Conservation (phyloP, 2,329 filamentous ascomycete genomes). For the Diatrype stigma region DNA sequence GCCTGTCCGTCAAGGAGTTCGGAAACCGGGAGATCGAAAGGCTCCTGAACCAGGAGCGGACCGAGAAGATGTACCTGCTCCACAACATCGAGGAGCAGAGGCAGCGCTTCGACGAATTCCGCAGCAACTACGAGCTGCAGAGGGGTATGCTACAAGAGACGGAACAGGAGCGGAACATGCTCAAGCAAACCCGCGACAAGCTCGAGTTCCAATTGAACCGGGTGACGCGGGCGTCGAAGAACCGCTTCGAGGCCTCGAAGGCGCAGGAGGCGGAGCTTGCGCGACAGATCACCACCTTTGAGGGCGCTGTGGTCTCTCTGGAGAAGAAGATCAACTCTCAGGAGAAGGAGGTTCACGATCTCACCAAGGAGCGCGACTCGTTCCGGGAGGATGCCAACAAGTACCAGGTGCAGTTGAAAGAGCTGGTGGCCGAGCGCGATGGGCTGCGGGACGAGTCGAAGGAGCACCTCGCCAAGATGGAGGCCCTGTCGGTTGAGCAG, state of each 20-base stretch:
- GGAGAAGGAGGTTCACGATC: slow-evolving; percentile 22
- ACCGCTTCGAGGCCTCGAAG: slow-evolving; percentile 17
- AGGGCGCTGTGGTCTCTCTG: slow-evolving; percentile 15
- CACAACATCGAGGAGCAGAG: slow-evolving; percentile 31
- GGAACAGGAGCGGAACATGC: slow-evolving; percentile 31
- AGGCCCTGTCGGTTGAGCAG: neutral
- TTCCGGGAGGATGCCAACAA: slow-evolving; percentile 12
- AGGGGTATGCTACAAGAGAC: slow-evolving; percentile 22
- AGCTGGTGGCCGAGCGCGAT: slow-evolving; percentile 3
- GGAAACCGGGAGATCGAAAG: slow-evolving; percentile 28
- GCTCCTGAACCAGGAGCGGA: slow-evolving; percentile 25
- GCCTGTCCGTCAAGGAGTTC: slow-evolving; percentile 21
- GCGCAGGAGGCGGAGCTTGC: slow-evolving; percentile 21
- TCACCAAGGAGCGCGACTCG: slow-evolving; percentile 20
- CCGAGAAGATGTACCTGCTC: slow-evolving; percentile 28
- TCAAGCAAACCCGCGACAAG: slow-evolving; percentile 22
- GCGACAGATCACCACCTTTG: slow-evolving; percentile 20
- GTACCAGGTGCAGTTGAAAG: slow-evolving; percentile 14
- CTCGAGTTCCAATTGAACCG: slow-evolving; percentile 19
- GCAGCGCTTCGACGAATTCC: slow-evolving; percentile 30
- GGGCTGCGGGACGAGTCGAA: neutral
- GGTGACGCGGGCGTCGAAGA: slow-evolving; percentile 20
- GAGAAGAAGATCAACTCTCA: slow-evolving; percentile 21
- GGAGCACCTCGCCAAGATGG: neutral
- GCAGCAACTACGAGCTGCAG: slow-evolving; percentile 30